Evolutionary conservation across 805 yeast species (phyloP), one percentile per base, ranked within the genome.

Genomic region (Metschnikowia gelsemii): DNA sequence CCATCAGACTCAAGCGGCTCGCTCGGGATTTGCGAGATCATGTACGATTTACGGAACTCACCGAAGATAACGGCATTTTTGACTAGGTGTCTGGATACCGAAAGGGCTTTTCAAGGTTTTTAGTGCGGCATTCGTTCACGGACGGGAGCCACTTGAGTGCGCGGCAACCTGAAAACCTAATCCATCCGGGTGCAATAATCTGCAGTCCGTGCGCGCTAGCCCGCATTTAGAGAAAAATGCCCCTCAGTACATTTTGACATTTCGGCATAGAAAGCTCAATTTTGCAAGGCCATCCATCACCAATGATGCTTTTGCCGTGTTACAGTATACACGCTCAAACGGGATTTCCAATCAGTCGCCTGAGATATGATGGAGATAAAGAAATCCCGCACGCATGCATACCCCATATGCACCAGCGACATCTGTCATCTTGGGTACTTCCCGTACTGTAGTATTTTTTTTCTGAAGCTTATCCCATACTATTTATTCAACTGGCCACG

Each of bases 351-450:
- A 39, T 32, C 30, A 37, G n/a, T 32, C n/a, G 14, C 23, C 9
- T n/a, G 17, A 11, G 40, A 14, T 5, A 22, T 7, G 35, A 12
- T 37, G 17, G 25, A 9, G 40, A 37, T 30, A 37, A 32, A 9
- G 32, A 13, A 9, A 24, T 2, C 8, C 13, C 38, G 29, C 26
- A 33, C 42, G 22, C 22, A 24, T 24, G 26, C 33, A 4, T 32
- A 21, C 42, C 41, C 38, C 42, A 27, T 32, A 24, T 25, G 36
- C 36, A 24, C 17, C n/a, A 6, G 31, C 21, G 23, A 23, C 37
- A 21, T 17, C 33, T 29, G 41, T 14, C 41, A 23, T 13, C 23
- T 30, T 30, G 35, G 32, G n/a, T 16, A 22, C 3, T 24, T 25
- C n/a, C n/a, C n/a, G n/a, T n/a, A n/a, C n/a, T n/a, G n/a, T 24